Conservation (phyloP, 2,329 filamentous ascomycete genomes). For the Pezicula rhizophila region DNA sequence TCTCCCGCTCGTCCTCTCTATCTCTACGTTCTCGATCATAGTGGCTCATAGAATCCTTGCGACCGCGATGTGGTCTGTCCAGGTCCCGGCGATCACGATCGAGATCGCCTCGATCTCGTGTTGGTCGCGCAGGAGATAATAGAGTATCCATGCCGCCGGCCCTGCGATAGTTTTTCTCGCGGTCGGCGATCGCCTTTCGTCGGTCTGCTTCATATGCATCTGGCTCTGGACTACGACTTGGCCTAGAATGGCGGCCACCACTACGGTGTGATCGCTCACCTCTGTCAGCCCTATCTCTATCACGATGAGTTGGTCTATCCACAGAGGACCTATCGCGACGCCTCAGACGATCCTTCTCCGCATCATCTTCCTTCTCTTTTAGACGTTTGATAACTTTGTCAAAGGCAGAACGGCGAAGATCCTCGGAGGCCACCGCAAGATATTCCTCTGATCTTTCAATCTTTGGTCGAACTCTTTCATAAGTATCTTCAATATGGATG, state of each 20-base stretch:
- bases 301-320: constrained; percentile 33
- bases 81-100: constrained; percentile 39
- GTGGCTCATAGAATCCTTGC: constrained; percentile 55
- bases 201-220: constrained; percentile 95
- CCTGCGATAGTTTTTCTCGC: constrained; percentile 90
- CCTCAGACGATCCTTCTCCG: constrained; percentile 58
- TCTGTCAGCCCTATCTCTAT: constrained; percentile 42
- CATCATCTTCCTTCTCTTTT: constrained; percentile 84
- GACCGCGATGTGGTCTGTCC: constrained; percentile 37
- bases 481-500: constrained; percentile 70
- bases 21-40: constrained; percentile 86
- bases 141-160: constrained; percentile 61
- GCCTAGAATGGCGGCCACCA: constrained; percentile 50
- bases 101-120: constrained; percentile 13
- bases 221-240: constrained; percentile 82
- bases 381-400: constrained; percentile 87
- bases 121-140: constrained; percentile 34
- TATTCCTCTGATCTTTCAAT: constrained; percentile 81
- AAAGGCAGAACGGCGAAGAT: constrained; percentile 76
- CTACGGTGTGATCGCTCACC: constrained; percentile 59
- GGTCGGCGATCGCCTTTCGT: constrained; percentile 85
- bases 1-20: constrained; percentile 84
- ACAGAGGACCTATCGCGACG: constrained; percentile 51
- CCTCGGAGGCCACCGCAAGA: constrained; percentile 74
- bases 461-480: constrained; percentile 78